These are phyloP conservation scores for Camellia oleifera DNA, from an alignment of 179 eudicot genomes.

Conservation along the genomic window DNA sequence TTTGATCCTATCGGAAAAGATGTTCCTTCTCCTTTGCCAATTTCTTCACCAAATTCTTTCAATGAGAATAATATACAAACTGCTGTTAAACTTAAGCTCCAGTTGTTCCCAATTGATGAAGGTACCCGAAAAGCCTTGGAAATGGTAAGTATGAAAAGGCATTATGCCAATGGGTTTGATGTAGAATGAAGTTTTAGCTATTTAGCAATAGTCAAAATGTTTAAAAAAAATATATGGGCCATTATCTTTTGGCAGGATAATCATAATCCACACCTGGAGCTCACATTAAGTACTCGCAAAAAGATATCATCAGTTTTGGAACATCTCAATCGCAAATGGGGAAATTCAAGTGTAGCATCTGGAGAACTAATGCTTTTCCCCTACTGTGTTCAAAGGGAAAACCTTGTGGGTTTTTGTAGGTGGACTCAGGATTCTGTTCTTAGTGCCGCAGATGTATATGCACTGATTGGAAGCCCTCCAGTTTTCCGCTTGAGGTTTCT, in stretches of 20 bases:
- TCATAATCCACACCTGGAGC: constrained; percentile 93
- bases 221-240: not conserved
- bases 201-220: not conserved
- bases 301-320: constrained; percentile 90
- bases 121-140: constrained; percentile 77
- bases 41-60: constrained; percentile 23
- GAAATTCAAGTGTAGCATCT: constrained; percentile 56
- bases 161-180: not conserved
- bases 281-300: constrained; percentile 79
- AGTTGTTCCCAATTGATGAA: constrained; percentile 91
- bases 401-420: constrained; percentile 48
- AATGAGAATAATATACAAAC: constrained; percentile 36
- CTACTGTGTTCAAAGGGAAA: constrained; percentile 53
- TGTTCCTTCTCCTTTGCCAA: constrained; percentile 24
- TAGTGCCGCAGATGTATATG: constrained; percentile 82
- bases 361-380: constrained; percentile 90
- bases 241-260: constrained; percentile 56
- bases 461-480: constrained; percentile 71
- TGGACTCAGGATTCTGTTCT: constrained; percentile 76
- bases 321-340: constrained; percentile 96
- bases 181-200: constrained; percentile 11
- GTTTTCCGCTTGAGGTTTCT: constrained; percentile 80
- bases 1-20: constrained; percentile 29
- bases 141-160: constrained; percentile 42
- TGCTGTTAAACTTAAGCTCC: constrained; percentile 66